Evolutionary conservation across 2,329 filamentous ascomycete genomes (phyloP).

Genomic region (Phialemonium atrogriseum): DNA sequence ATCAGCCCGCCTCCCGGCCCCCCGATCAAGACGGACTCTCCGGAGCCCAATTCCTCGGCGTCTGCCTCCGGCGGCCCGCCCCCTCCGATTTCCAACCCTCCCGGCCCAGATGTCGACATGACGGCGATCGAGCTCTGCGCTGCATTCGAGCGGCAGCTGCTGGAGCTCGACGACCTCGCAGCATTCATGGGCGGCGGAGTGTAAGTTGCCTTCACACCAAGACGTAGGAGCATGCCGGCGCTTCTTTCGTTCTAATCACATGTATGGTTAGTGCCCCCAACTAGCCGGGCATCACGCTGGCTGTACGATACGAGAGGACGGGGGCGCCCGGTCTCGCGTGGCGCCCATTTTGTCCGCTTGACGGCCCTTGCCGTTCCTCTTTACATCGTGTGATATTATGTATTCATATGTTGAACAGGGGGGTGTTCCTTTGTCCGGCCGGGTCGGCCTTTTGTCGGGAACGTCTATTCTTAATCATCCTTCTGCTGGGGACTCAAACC

Average conservation of each 20-base stretch:
- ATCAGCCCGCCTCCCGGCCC: conserved; percentile 28
- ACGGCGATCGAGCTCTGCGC: conserved; percentile 48
- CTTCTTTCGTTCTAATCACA: conserved; percentile 2
- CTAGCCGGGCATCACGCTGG: conserved; percentile 1
- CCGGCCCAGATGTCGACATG: conserved; percentile 37
- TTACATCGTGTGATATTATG: background rate
- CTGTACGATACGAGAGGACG: background rate
- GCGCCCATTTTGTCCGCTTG: background rate
- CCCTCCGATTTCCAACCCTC: conserved; percentile 7
- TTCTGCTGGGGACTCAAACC: too few species aligned
- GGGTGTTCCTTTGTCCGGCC: background rate
- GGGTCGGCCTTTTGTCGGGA: background rate
- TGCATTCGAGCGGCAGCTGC: conserved; percentile 51
- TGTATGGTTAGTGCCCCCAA: background rate
- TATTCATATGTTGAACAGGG: background rate
- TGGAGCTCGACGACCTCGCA: conserved; percentile 52
- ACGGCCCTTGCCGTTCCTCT: too few species aligned
- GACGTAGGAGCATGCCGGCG: conserved; percentile 3
- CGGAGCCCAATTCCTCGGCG: conserved; percentile 17
- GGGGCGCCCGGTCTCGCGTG: background rate
- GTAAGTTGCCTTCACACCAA: conserved; percentile 20
- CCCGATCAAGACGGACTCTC: conserved; percentile 22
- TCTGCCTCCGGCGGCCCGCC: conserved; percentile 15
- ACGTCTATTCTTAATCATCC: background rate
- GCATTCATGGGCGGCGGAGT: conserved; percentile 57